Base-by-base conservation (phyloP, 2,329 filamentous ascomycete species). In the Colletotrichum sp. region DNA sequence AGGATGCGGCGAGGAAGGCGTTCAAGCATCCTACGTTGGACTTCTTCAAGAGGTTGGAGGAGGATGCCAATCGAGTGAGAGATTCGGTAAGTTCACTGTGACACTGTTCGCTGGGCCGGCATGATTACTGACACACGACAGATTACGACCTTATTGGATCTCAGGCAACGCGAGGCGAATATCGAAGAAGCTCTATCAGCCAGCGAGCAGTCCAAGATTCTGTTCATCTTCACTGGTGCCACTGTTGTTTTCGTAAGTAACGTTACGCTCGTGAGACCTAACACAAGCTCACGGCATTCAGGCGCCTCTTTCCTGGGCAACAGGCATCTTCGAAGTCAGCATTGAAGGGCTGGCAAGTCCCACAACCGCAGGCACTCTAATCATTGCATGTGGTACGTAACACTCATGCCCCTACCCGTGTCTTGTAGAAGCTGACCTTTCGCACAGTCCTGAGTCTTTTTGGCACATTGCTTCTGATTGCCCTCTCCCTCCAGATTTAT, bases 161-260 rank as follows among this genome's bases (percentile, higher is more conserved):
- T 78, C 60, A 68, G 77, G 22, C 77, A 78, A 67, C 66, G 77
- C 4, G 77, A 78, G 48, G 77, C 77, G 1, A 78, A 78, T 16
- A 78, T 78, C 25, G 77, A 78, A 15, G 77, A 78, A n/a, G 77
- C 77, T 6, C 52, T 78, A 2, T 78, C 77, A 1, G 77, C 77
- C 5, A 78, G 74, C 69, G 75, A 78, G 72, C 77, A 78, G 66
- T 78, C 77, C 62, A 78, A 78, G 66, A 78, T 78, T 15, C 76
- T 78, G 3, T 78, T 78, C 77, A 78, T 78, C 48, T 78, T 78
- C 5, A 78, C 77, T 0, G 77, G 77, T 0, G 77, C 77, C 0
- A 78, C 77, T 0, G 77, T 78, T 1, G 77, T 78, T 1, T 78
- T 22, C 22, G 22, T 22, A 22, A 22, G 22, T 22, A 22, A 22